phyloP scores from a whole-genome alignment of 108 stramenopile species.

The Skeletonema grethae region DNA sequence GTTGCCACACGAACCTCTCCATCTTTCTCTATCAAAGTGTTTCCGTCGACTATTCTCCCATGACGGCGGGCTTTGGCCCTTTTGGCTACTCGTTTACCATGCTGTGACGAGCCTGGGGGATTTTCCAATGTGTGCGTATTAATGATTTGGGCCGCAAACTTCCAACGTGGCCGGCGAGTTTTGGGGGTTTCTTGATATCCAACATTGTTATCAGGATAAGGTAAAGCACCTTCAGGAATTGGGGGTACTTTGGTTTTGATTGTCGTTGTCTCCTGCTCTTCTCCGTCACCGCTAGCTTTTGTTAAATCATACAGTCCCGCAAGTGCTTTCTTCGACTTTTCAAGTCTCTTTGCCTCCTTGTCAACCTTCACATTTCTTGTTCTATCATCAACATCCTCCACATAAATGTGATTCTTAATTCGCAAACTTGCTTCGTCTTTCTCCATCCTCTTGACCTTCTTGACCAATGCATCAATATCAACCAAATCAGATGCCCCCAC shows the following conservation, averaged over 20 bases:
- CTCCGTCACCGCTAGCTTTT: background rate
- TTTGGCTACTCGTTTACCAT: conserved; percentile 29
- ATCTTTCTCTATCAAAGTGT: conserved; percentile 77
- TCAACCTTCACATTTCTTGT: conserved; percentile 55
- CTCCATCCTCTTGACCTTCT: conserved; percentile 55
- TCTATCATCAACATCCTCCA: conserved; percentile 73
- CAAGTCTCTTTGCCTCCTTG: conserved; percentile 38
- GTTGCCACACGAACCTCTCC: conserved; percentile 71
- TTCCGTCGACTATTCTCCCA: conserved; percentile 48
- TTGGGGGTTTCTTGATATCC: conserved; percentile 14
- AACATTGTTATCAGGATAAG: conserved; percentile 56
- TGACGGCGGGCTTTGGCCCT: conserved; percentile 39
- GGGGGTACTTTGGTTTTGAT: conserved; percentile 19
- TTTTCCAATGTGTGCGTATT: conserved; percentile 66
- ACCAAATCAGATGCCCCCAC: conserved; percentile 60
- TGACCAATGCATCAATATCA: conserved; percentile 69
- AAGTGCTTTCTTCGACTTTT: conserved; percentile 34
- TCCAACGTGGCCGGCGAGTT: conserved; percentile 66
- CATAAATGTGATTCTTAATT: conserved; percentile 69
- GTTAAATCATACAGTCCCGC: background rate
- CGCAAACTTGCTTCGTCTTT: conserved; percentile 55
- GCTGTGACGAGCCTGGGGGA: conserved; percentile 9
- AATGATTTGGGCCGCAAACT: conserved; percentile 82
- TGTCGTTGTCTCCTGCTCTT: conserved; percentile 10
- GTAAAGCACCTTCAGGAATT: conserved; percentile 30